phyloP scores from a whole-genome alignment of 352 stramenopile species.

The Phytophthora foliorum region DNA sequence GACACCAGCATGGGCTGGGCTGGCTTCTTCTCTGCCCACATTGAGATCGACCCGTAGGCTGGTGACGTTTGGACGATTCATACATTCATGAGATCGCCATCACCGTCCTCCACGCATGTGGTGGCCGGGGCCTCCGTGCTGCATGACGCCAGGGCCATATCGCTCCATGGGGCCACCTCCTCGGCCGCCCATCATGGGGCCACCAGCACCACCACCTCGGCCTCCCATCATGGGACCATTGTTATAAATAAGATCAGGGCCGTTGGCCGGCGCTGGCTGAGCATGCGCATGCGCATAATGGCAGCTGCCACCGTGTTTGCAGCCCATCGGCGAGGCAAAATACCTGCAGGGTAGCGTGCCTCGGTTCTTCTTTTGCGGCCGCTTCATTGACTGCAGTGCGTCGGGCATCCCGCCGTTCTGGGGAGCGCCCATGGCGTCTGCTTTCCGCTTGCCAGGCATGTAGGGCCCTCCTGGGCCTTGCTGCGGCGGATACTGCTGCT shows the following conservation, averaged over 20 bases:
- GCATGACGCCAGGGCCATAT: conserved; percentile 58
- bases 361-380: conserved; percentile 55
- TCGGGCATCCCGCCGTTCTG: conserved; percentile 55
- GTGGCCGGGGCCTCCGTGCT: conserved; percentile 41
- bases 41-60: conserved; percentile 30
- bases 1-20: conserved; percentile 13
- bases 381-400: conserved; percentile 49
- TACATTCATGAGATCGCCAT: conserved; percentile 30
- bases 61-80: conserved; percentile 36
- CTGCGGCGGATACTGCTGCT: conserved; percentile 40
- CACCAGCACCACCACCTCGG: conserved; percentile 28
- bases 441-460: conserved; percentile 57
- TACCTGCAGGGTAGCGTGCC: conserved; percentile 72
- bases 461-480: conserved; percentile 40
- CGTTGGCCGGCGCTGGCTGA: conserved; percentile 42
- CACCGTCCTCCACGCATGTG: conserved; percentile 72
- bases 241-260: conserved; percentile 73
- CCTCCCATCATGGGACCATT: conserved; percentile 45
- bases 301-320: conserved; percentile 78
- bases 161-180: conserved; percentile 42
- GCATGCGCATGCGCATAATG: conserved; percentile 83
- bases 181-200: conserved; percentile 30
- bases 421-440: conserved; percentile 34
- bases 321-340: conserved; percentile 71
- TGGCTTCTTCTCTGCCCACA: conserved; percentile 40